These are phyloP conservation scores for Datisca glomerata DNA, from an alignment of 306 rosid genomes.

Conservation along the genomic window DNA sequence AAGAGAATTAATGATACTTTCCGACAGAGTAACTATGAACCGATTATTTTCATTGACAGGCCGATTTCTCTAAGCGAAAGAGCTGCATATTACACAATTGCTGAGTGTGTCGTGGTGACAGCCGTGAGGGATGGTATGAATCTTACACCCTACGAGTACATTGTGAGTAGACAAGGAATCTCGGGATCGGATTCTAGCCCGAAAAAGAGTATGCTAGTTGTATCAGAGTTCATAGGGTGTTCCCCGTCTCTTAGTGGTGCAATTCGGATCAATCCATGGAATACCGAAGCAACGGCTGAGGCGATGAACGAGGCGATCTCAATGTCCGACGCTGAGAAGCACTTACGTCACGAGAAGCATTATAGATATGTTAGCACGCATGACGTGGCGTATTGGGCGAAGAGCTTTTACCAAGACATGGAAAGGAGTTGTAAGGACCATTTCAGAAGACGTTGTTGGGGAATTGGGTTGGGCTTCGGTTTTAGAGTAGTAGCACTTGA, in stretches of 20 bases:
- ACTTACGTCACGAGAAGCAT: constrained; percentile 58
- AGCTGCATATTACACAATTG: constrained; percentile 36
- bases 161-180: constrained; percentile 55
- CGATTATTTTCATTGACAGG: constrained; percentile 37
- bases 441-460: constrained; percentile 55
- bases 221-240: constrained; percentile 59
- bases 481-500: constrained; percentile 54
- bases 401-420: constrained; percentile 52
- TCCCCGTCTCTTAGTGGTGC: constrained; percentile 68
- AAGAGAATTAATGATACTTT: constrained; percentile 32
- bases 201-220: constrained; percentile 47
- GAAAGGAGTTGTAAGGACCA: constrained; percentile 54
- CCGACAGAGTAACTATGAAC: constrained; percentile 35
- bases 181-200: constrained; percentile 19
- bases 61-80: constrained; percentile 40
- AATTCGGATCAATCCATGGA: constrained; percentile 61
- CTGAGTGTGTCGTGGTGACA: constrained; percentile 48
- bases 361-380: constrained; percentile 53
- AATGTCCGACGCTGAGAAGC: constrained; percentile 47
- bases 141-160: constrained; percentile 51
- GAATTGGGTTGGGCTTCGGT: constrained; percentile 53
- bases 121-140: constrained; percentile 69
- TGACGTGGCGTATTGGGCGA: constrained; percentile 56
- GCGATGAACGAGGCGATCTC: constrained; percentile 54
- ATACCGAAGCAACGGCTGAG: constrained; percentile 49